Percentiles rank a stretch among this genome's conserved stretches.
Conservation (phyloP, 2,329 filamentous ascomycete species). For the Aschersonia sp. region DNA sequence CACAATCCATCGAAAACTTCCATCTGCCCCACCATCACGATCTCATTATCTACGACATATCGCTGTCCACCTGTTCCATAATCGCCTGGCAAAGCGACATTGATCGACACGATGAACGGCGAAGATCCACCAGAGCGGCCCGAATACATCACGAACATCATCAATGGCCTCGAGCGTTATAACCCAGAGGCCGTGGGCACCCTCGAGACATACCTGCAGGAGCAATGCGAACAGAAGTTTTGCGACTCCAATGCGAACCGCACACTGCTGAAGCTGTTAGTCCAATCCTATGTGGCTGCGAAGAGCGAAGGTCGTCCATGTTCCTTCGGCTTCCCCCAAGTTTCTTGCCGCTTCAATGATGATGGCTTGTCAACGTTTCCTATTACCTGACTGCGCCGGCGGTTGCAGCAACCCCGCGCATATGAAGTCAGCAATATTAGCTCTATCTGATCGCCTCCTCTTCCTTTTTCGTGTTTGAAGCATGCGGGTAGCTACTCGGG, state of each 20-base stretch:
- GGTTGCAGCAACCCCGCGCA: slow-evolving; percentile 20
- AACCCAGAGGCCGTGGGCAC: slow-evolving; percentile 90
- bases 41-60: slow-evolving; percentile 13
- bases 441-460: slow-evolving; percentile 44
- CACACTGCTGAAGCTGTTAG: slow-evolving; percentile 92
- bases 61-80: slow-evolving; percentile 2
- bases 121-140: slow-evolving; percentile 88
- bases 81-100: neutral
- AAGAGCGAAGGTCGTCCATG: no score
- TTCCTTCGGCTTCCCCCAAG: neutral
- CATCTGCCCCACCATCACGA: slow-evolving; percentile 26
- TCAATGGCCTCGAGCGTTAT: slow-evolving; percentile 95
- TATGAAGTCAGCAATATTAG: slow-evolving; percentile 29
- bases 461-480: no score
- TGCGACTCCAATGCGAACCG: slow-evolving; percentile 96
- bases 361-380: slow-evolving; percentile 75
- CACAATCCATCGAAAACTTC: slow-evolving; percentile 28
- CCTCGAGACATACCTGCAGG: slow-evolving; percentile 86
- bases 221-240: slow-evolving; percentile 89
- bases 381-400: slow-evolving; percentile 74
- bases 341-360: slow-evolving; percentile 39
- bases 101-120: slow-evolving; percentile 38
- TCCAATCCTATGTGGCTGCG: slow-evolving; percentile 14
- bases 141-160: slow-evolving; percentile 81
- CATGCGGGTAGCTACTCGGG: no score